Evolutionary conservation across 1,284 basidiomycete species (phyloP), one percentile per base, ranked within the genome.

Genomic region (Ceratobasidium sp.): DNA sequence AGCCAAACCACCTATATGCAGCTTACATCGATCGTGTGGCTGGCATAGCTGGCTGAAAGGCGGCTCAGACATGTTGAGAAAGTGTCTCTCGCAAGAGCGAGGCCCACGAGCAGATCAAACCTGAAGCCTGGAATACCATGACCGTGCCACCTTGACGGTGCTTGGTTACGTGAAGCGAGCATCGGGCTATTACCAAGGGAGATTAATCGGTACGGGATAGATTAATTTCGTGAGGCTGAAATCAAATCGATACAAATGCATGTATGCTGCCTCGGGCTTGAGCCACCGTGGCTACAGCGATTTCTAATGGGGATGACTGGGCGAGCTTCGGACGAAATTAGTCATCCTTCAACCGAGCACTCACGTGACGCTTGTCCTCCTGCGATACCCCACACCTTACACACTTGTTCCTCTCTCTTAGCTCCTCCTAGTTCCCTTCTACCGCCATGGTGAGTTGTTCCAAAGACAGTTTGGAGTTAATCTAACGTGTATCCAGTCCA

Each of bases 401-500:
- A 52, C 49, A 10, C 40, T 29, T 32, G 20, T 25, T 27, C 42
- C 8, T 42, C 40, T 42, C 22, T 13, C 38, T 57, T 25, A 50
- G 15, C 6, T 25, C 49, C 22, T 25, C 27, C 43, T 43, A 45
- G 35, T 27, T 20, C 5, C 13, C 22, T 34, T 31, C 32, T 47
- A 38, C 25, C 34, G 47, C 22, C 22, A 64, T 64, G 60, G 60
- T 42, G 42, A 12, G 60, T 43, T 1, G 13, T 6, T 34, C 5
- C 20, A 22, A 27, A 25, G 25, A 52, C 13, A 31, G 34, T 13
- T 42, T 12, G 27, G 13, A 42, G 13, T 38, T 38, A 38, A 40
- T 12, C 60, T 64, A 22, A 64, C 55, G 38, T 22, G 8, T 45
- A 20, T 15, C 17, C n/a, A 93, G 93, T 94, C 93, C 22, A 96